A percentile compares a stretch with the other conserved stretches of the same genome.
These are phyloP conservation scores for Aspergillus persii DNA, from an alignment of 2,329 filamentous ascomycete genomes.

Conservation along the genomic window DNA sequence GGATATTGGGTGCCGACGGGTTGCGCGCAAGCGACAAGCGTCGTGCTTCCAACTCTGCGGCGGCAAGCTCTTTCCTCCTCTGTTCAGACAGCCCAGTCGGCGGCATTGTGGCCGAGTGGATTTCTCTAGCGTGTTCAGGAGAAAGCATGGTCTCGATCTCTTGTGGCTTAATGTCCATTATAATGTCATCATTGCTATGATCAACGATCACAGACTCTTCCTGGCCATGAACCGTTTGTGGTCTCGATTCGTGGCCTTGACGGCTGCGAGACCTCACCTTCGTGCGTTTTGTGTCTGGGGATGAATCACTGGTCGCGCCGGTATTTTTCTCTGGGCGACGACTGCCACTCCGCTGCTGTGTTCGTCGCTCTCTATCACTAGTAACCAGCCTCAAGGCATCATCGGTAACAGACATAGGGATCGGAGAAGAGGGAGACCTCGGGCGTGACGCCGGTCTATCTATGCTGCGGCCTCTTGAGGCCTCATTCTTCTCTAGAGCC, in stretches of 20 bases:
- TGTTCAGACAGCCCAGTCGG: constrained; percentile 55
- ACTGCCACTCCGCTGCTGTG: constrained; percentile 52
- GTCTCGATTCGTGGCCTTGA: constrained; percentile 26
- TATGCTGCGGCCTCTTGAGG: constrained; percentile 59
- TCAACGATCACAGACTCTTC: constrained; percentile 11
- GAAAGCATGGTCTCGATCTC: background rate
- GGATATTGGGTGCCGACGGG: constrained; percentile 75
- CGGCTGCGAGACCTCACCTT: constrained; percentile 37
- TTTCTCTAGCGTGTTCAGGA: constrained; percentile 24
- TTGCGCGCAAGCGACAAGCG: constrained; percentile 78
- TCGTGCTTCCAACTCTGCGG: constrained; percentile 83
- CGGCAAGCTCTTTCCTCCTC: constrained; percentile 71
- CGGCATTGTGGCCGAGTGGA: constrained; percentile 21
- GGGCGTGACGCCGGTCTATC: constrained; percentile 58
- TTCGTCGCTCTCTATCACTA: constrained; percentile 46
- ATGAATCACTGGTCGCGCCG: constrained; percentile 45
- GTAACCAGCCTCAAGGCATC: constrained; percentile 51
- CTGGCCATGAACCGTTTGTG: constrained; percentile 9
- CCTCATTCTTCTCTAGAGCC: constrained; percentile 27
- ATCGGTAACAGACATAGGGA: constrained; percentile 72
- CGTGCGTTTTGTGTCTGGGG: constrained; percentile 45
- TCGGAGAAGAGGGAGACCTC: constrained; percentile 75
- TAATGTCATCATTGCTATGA: constrained; percentile 9
- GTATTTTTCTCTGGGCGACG: constrained; percentile 46
- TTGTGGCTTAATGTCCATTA: constrained; percentile 7